Evolutionary conservation across 129 eudicot genomes (phyloP).

Genomic region (Calendula officinalis): DNA sequence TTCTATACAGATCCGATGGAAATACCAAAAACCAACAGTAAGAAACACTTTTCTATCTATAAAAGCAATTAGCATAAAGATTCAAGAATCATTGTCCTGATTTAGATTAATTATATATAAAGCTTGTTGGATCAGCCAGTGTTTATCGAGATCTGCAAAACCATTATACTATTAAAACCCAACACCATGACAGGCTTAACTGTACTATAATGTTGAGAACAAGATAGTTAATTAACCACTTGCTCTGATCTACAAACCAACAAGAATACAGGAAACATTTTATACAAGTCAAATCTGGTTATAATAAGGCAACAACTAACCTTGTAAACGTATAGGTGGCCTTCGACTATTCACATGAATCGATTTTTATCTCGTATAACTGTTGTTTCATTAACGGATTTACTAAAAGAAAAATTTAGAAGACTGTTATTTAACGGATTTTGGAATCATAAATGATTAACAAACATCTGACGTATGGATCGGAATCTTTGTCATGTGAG

Average conservation of each 20-base stretch:
- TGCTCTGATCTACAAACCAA: conserved; percentile 26
- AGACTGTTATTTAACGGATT: not conserved
- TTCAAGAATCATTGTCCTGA: conserved; percentile 32
- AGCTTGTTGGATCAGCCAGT: conserved; percentile 26
- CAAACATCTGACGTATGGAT: conserved; percentile 32
- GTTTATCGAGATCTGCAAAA: conserved; percentile 32
- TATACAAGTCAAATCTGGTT: not conserved
- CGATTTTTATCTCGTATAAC: not conserved
- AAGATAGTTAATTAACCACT: conserved; percentile 7
- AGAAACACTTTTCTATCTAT: not conserved
- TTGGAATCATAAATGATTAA: conserved; percentile 14
- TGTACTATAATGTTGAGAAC: conserved; percentile 10
- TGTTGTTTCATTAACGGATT: not conserved
- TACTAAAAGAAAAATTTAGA: not conserved
- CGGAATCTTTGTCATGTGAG: conserved; percentile 38
- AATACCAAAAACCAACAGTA: conserved; percentile 16
- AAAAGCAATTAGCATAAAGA: conserved; percentile 22
- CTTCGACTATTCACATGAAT: not conserved
- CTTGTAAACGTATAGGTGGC: not conserved
- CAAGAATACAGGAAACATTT: not conserved
- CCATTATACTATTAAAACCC: conserved; percentile 17
- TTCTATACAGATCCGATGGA: not conserved
- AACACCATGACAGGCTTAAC: conserved; percentile 1
- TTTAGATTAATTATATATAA: conserved; percentile 6
- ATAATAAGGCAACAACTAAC: no score